These are phyloP conservation scores for Beauveria scarabaeidicola DNA, from an alignment of 2,329 filamentous ascomycete genomes.

Conservation along the genomic window DNA sequence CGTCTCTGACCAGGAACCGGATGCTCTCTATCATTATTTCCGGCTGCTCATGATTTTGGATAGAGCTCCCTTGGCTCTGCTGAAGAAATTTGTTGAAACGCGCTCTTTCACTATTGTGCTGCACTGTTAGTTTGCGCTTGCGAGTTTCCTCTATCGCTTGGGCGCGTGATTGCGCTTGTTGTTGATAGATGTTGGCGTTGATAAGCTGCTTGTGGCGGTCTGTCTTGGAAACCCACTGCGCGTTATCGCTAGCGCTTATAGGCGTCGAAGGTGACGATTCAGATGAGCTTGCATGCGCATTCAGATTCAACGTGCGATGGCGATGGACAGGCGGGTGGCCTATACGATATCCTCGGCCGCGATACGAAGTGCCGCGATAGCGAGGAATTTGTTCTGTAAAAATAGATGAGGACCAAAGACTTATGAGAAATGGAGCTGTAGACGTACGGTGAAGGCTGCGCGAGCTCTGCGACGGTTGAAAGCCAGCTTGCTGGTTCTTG, in stretches of 20 bases:
- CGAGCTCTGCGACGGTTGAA: conserved; percentile 20
- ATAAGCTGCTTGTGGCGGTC: conserved; percentile 77
- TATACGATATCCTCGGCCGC: conserved; percentile 26
- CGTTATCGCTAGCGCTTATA: conserved; percentile 23
- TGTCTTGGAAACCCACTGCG: conserved; percentile 59
- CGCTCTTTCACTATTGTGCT: conserved; percentile 49
- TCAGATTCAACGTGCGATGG: conserved; percentile 56
- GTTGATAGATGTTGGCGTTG: conserved; percentile 69
- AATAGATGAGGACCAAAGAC: neutral
- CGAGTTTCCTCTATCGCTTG: conserved; percentile 66
- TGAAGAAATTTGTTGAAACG: conserved; percentile 37
- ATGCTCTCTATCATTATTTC: conserved; percentile 64
- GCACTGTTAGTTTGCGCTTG: conserved; percentile 45
- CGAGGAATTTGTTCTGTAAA: conserved; percentile 25
- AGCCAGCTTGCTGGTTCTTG: conserved; percentile 53
- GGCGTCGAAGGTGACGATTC: conserved; percentile 29
- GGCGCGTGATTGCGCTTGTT: conserved; percentile 58
- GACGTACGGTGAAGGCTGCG: neutral
- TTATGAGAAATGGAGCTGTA: neutral
- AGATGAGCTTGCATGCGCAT: conserved; percentile 29
- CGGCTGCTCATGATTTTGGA: conserved; percentile 34
- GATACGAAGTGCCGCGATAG: conserved; percentile 25
- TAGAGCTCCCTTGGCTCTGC: conserved; percentile 18
- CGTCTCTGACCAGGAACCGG: conserved; percentile 62
- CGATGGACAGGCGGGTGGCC: conserved; percentile 33